Conservation (phyloP, 768 basidiomycete species). For the Suillus subalutaceus region DNA sequence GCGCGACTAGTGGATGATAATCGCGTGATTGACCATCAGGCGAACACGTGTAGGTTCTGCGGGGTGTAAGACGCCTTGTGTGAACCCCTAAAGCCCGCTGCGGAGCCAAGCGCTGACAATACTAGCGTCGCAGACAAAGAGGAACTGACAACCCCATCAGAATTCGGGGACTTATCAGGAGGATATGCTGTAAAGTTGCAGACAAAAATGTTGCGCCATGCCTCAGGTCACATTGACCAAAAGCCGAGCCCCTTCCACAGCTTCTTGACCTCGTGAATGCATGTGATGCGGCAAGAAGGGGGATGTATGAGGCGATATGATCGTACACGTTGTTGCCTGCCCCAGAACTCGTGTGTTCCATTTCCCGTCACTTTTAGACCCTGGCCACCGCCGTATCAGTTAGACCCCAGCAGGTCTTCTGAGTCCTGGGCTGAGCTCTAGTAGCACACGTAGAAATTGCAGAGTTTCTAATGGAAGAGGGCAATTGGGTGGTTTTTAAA, state of each 20-base stretch:
- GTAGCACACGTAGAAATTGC: not conserved
- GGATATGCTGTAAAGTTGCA: not conserved
- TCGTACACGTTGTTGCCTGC: slow-evolving; percentile 9
- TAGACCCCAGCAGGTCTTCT: not conserved
- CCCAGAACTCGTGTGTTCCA: not conserved
- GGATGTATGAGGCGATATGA: not conserved
- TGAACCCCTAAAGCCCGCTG: not conserved
- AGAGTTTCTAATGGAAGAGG: not conserved
- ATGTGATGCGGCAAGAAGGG: not conserved
- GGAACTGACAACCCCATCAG: not conserved
- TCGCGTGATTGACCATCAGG: slow-evolving; percentile 36
- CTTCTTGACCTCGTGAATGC: not conserved
- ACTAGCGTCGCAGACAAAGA: not conserved
- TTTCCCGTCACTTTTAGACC: not conserved
- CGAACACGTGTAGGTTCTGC: slow-evolving; percentile 30
- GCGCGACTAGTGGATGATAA: slow-evolving; percentile 36
- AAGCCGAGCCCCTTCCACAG: not conserved
- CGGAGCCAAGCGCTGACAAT: not conserved
- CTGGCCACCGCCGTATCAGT: not conserved
- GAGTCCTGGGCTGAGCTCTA: not conserved
- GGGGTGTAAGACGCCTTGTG: not conserved
- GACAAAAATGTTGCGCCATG: not conserved
- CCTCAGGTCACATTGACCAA: not conserved
- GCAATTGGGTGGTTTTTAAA: not conserved
- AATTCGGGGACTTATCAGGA: not conserved